Base-by-base conservation (phyloP, 2,329 filamentous ascomycete genomes). In the Coniochaeta sp. region DNA sequence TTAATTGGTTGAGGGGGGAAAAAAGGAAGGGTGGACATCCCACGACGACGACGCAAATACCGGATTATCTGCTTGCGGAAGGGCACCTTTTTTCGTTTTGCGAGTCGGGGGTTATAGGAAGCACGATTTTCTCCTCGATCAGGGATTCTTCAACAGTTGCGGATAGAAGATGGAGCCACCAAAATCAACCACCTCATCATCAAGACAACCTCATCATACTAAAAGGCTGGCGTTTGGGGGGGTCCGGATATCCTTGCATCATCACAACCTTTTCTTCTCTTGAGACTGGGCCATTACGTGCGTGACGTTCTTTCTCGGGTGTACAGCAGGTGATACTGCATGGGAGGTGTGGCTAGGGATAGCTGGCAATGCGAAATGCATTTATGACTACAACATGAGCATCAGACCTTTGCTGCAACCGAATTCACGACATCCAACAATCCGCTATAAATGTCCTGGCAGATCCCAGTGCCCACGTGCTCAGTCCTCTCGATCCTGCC, bases 241-340 rank as follows among this genome's bases (percentile, higher is more conserved):
- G 78, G 77, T 84, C 86, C 85, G 86, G 86, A 89, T 89, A 88
- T 88, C 85, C n/a, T 87, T 81, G 83, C 85, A 86, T 83, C 75
- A 77, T 72, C 55, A 30, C 27, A 55, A 66, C 62, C 51, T 67
- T 69, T 60, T n/a, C n/a, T 48, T 48, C 45, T 48, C 45, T 48
- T 16, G 10, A 48, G 30, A 62, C 67, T 63, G 66, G 71, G 67
- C 66, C 67, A 62, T 67, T 66, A 65, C 65, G 71, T 75, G 70
- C 68, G 73, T 72, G 60, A 62, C 74, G 72, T 72, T 67, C 18
- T 56, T 65, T 62, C 61, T 69, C 60, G 64, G 58, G 58, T 63
- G 60, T 63, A 65, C 60, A 65, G 59, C 61, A 66, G 60, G 55
- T 63, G 56, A 59, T 65, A 62, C 74, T 79, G 75, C 75, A 73